A percentile compares a stretch with the other conserved stretches of the same genome.
Conservation (phyloP, 2,329 filamentous ascomycete genomes). For the Fusarium temperatum region DNA sequence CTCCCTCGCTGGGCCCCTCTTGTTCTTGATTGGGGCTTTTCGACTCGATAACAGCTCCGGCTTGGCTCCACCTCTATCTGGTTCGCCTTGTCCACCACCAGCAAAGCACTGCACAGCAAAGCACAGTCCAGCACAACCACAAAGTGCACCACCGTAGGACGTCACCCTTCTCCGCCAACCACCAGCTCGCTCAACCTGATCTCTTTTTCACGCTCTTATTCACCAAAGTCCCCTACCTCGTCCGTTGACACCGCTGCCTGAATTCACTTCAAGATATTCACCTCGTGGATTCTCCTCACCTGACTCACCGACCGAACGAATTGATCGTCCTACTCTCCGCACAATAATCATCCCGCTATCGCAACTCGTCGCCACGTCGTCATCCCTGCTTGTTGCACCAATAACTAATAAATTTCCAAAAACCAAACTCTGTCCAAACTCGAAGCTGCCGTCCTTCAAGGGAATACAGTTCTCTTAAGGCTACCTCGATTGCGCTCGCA, state of each 20-base stretch:
- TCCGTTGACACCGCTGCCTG: background rate
- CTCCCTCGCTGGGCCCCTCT: conserved; percentile 9
- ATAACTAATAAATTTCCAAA: background rate
- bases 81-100: conserved; percentile 28
- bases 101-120: conserved; percentile 3
- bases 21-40: conserved; percentile 18
- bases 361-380: conserved; percentile 31
- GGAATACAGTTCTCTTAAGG: background rate
- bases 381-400: conserved; percentile 9
- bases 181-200: background rate
- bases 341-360: conserved; percentile 13
- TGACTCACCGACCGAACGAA: conserved; percentile 12
- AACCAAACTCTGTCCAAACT: background rate
- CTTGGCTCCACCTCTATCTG: conserved; percentile 29
- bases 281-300: background rate
- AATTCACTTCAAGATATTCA: conserved; percentile 8
- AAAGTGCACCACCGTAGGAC: conserved; percentile 16
- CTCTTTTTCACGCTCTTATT: conserved; percentile 15
- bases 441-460: background rate
- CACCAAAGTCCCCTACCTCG: background rate
- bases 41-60: conserved; percentile 28
- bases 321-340: conserved; percentile 2
- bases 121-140: background rate
- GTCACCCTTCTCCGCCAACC: conserved; percentile 29
- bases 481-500: background rate